A percentile compares a stretch with the other conserved stretches of the same genome.
Conservation (phyloP, 1,139 yeast genomes). For the Magnusiomyces suaveolens region DNA sequence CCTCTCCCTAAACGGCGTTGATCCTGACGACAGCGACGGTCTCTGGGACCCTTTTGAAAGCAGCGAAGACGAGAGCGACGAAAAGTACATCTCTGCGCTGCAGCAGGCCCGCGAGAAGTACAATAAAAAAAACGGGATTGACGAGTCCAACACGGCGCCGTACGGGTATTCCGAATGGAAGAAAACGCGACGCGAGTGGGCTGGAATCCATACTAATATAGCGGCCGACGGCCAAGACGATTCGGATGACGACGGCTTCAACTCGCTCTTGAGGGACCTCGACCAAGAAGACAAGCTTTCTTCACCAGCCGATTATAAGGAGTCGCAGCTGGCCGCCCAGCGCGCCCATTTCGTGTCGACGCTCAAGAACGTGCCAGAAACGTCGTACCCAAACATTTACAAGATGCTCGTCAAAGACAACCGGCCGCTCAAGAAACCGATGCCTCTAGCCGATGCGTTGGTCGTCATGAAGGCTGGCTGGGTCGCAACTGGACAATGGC, state of each 20-base stretch:
- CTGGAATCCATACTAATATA: constrained; percentile 7
- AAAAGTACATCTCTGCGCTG: no score
- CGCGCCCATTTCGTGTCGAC: background rate
- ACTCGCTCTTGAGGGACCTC: background rate
- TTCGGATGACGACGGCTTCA: background rate
- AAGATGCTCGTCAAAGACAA: constrained; percentile 43
- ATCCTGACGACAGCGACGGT: background rate
- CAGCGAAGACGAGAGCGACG: background rate
- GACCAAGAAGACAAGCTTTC: background rate
- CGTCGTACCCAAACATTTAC: constrained; percentile 36
- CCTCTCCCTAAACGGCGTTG: background rate
- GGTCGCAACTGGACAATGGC: constrained; percentile 40
- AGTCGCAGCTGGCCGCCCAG: background rate
- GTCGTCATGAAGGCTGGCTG: constrained; percentile 53
- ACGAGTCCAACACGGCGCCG: constrained; percentile 10
- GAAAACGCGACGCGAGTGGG: constrained; percentile 25
- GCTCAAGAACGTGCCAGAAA: constrained; percentile 25
- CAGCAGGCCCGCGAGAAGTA: background rate
- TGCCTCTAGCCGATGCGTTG: constrained; percentile 46
- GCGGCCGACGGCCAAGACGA: no score
- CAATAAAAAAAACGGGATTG: background rate
- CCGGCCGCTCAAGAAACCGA: constrained; percentile 40
- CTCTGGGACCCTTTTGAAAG: constrained; percentile 2
- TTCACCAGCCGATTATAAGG: no score
- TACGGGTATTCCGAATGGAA: constrained; percentile 28